Base-by-base conservation (phyloP, 768 basidiomycete genomes). In the Pisolithus marmoratus region DNA sequence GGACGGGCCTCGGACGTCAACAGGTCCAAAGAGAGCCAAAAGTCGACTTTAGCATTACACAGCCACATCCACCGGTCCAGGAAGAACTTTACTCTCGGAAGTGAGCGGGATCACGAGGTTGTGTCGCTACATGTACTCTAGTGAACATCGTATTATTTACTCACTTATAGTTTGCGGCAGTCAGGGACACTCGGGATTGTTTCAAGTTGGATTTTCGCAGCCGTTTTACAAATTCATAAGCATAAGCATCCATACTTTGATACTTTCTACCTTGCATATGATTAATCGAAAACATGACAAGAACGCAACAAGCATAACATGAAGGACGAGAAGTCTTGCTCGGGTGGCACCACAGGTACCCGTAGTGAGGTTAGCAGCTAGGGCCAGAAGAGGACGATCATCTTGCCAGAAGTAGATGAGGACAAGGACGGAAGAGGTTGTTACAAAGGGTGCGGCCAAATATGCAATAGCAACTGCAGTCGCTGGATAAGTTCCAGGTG, bases 11-110 rank as follows among this genome's bases (percentile, higher is more conserved):
- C 31, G 49, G 36, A 44, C 51, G 43, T 58, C 62, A 1, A 38
- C 51, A 26, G 58, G 50, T 4, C 41, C 56, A 8, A 59, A 34
- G 53, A 61, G 45, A 38, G 52, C 53, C 15, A 43, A 52, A 37
- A 54, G 55, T 19, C 67, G 62, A 20, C 46, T 36, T 20, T 47
- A 48, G 40, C 53, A 40, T 56, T 51, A 52, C 23, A 7, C 23
- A 29, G 46, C 26, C 6, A 15, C 27, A 31, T 22, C 6, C 19
- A 41, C 34, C 34, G 34, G 34, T 12, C 34, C 34, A 34, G 34
- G 34, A 34, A 34, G 5, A 5, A 34, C 14, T 15, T 34, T 14
- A 34, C 5, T 15, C 34, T 15, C 5, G 4, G 5, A 34, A 12
- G 34, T 34, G 34, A 34, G 5, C 34, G 34, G 5, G 34, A 12